Evolutionary conservation across 2,329 filamentous ascomycete species (phyloP), one percentile per base, ranked within the genome.

Genomic region (Colletotrichum salicis): DNA sequence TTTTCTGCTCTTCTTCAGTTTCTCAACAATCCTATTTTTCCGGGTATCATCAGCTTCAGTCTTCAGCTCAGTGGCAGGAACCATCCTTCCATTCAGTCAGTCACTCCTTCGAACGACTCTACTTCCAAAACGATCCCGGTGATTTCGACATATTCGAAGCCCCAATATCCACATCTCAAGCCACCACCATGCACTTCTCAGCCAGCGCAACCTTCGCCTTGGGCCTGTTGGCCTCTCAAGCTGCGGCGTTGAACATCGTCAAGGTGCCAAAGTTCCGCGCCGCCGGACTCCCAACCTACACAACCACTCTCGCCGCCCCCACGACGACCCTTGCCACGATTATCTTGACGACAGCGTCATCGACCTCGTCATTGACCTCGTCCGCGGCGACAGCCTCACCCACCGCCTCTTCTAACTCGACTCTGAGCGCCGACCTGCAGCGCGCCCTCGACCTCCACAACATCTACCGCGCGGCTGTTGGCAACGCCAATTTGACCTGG

Each of bases 361-460:
- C 11, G 10, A 48, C 11, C 31, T 33, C 29, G 27, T 57, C 55
- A 57, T 33, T 15, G 19, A 31, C 29, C 55, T 33, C 27, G 7
- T 57, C 55, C 41, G 8, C 41, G 19, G 41, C 41, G 41, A 48
- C 54, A 15, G 27, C 19, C 11, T 4, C 27, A 15, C 29, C 54
- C 13, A 56, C 54, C 4, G 29, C 27, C 15, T 19, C 54, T 15
- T n/a, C 54, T 12, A 64, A 33, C 35, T 22, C 51, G n/a, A 35
- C 31, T 3, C n/a, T 64, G 51, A 64, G 33, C 15, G 52, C 62
- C 19, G 62, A 64, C 27, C 52, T 45, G 52, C 52, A 64, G 12
- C 13, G 12, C 5, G 64, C 64, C 19, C 64, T 67, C 13, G 57
- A 60, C 2, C 56, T 61, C 31, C 64, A 67, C 57, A 67, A 67